Base-by-base conservation (phyloP, 164 flowering plant genomes). In the Tetracentron sinense region DNA sequence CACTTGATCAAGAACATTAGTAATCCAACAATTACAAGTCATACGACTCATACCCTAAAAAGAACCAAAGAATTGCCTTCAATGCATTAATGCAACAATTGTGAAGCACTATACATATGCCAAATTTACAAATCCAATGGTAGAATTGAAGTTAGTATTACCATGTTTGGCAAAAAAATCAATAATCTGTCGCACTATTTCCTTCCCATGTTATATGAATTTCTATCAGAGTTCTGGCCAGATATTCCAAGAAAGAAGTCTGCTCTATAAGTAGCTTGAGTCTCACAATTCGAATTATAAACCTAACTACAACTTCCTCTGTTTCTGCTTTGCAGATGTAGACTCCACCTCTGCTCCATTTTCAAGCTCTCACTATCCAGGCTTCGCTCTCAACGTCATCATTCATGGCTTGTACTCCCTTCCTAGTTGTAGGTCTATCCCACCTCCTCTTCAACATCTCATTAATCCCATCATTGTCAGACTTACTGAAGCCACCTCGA, bases 321-420 rank as follows among this genome's bases (percentile, higher is more conserved):
- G 72, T 56, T 53, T 77, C 69, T 72, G 75, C 49, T 49, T 66
- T 4, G 31, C 60, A 59, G 58, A 44, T 23, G 78, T 53, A 50
- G 54, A 67, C 50, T 61, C 75, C 59, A 69, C 27, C 62, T 70
- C 76, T 47, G 74, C 68, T 52, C 83, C 83, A 29, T 63, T 73
- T 73, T 82, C 85, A 28, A 85, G 77, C 84, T 54, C 73, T 76
- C 56, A 69, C 80, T 56, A 79, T 82, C 81, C 81, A 79, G 31
- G 75, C 72, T 58, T 80, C 83, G 52, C 60, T 65, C 44, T 65
- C 73, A 3, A 25, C 33, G 33, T 69, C 75, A 31, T 55, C 63
- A 33, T 56, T 58, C 21, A 19, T 21, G 19, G 58, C 55, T 17
- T 25, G 58, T 22, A 14, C 62, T 19, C 19, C 26, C 69, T n/a